Base-by-base conservation (phyloP, 768 basidiomycete genomes). In the Russula brevipes region DNA sequence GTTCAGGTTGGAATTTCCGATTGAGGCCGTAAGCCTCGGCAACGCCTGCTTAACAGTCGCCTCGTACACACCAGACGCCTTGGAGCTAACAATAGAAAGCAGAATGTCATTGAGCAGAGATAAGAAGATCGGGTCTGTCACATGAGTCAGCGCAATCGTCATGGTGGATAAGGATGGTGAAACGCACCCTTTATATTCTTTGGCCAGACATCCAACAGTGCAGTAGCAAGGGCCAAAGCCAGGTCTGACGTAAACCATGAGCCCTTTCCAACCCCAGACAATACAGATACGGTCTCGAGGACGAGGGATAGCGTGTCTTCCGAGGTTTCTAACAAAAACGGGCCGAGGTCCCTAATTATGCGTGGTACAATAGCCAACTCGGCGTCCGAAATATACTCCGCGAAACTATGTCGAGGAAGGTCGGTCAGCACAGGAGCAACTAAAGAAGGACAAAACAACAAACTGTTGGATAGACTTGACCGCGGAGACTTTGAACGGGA, bases 391-490 rank as follows among this genome's bases (percentile, higher is more conserved):
- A 84, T 82, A 6, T 80, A 82, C 60, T 85, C 79, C 73, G 83
- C 89, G 76, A 90, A 90, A 71, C 89, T 91, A 60, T 19, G 61
- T n/a, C 62, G 50, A 12, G 67, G 67, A 71, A n/a, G 1, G 39
- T 24, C 24, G 24, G 61, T 63, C 46, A 59, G 36, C 8, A 57
- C 3, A 30, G 41, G 19, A n/a, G 4, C 19, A 3, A 35, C 3
- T 47, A 2, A 50, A 14, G 41, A 5, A 11, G 16, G 9, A 5
- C 14, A 47, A 61, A 41, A 35, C n/a, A 1, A 72, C 85, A 61
- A 69, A 98, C 97, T 98, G 95, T 70, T 91, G 86, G 44, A 98
- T 81, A 2, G 96, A 94, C 73, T 92, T 91, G 33, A 98, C 89
- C 10, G 96, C 95, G 1, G 93, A 95, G 5, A 98, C 80, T 74